Evolutionary conservation across 441 rosid genomes (phyloP), one percentile per base, ranked within the genome.

Genomic region (Jatropha podagrica): DNA sequence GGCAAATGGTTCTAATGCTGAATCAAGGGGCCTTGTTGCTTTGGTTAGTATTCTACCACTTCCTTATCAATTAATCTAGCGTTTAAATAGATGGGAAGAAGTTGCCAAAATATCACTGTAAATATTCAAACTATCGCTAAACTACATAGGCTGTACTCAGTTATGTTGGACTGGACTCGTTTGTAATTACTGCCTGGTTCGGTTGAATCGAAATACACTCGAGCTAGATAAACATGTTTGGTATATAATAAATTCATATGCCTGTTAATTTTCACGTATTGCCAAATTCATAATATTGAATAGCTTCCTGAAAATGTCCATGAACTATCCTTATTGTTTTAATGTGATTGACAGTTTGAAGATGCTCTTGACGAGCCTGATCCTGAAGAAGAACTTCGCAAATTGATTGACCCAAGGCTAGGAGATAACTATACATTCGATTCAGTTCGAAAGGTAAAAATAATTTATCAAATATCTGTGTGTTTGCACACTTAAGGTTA

Each of bases 11-110:
- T 69, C 90, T 20, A 17, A n/a, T 64, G 75, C 91, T 66, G 97
- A 92, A 74, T 81, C 96, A 37, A 90, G 81, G 82, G 97, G 99
- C 52, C 98, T 96, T 14, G 97, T 96, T 80, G 91, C 87, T 78
- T 81, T 93, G 98, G 98, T 96, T 71, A 81, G 77, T 85, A 77
- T 69, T 67, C 71, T 76, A 27, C 46, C 80, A 42, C 69, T 71
- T 61, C 13, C 37, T 32, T 73, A 3, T 38, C 71, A 32, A 27
- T 38, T 68, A 59, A 71, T 51, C 41, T 63, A 55, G 52, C 32
- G 72, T 15, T 20, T 68, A 37, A 3, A 18, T 52, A 58, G 5
- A 69, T 48, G 14, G 32, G 20, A 40, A 37, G 14, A 64, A 65
- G 13, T 55, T 64, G 7, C 8, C 10, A 13, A 4, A 54, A 32